Base-by-base conservation (phyloP, 1,284 basidiomycete species). In the Cryptococcus hybrid region DNA sequence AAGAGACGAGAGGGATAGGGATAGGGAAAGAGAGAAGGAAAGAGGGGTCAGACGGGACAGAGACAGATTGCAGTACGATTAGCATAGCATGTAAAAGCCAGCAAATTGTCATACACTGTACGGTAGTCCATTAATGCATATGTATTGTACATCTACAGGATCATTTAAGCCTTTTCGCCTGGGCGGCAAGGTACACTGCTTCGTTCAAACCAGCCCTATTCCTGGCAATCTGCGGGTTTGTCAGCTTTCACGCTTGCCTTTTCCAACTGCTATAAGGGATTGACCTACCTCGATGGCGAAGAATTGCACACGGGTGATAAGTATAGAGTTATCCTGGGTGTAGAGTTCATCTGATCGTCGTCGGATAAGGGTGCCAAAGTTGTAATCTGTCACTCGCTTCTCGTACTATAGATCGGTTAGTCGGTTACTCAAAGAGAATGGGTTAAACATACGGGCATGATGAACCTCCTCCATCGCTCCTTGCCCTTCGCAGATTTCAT, bases 301-400 rank as follows among this genome's bases (percentile, higher is more conserved):
- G 81, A 97, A 98, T 82, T 94, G 82, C 13, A 80, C 64, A 50
- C 71, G 64, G 83, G 64, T 75, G 89, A 94, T 92, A 71, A 99
- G 95, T 61, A 97, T 95, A 11, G 92, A 91, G 81, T 98, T 99
- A 53, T 82, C 85, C 81, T 99, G 89, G 8, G 85, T 87, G 78
- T 99, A 99, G 72, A 95, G 91, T 61, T 86, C 83, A 51, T 81
- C 82, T 40, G 87, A 83, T 73, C 96, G 86, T 54, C 85, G 88
- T 52, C 96, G 86, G 66, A 99, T 88, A 66, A 99, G 82, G 2
- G 92, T 97, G 37, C 96, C 96, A 80, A 98, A 97, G 83, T 98
- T 99, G 81, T 89, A 92, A 70, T 99, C 94, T 72, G 91, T 88
- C 56, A 96, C 81, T 70, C 86, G 88, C 62, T 88, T 86, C 79